phyloP scores from a whole-genome alignment of 2,329 filamentous ascomycete genomes.

The Aspergillus brasiliensis region DNA sequence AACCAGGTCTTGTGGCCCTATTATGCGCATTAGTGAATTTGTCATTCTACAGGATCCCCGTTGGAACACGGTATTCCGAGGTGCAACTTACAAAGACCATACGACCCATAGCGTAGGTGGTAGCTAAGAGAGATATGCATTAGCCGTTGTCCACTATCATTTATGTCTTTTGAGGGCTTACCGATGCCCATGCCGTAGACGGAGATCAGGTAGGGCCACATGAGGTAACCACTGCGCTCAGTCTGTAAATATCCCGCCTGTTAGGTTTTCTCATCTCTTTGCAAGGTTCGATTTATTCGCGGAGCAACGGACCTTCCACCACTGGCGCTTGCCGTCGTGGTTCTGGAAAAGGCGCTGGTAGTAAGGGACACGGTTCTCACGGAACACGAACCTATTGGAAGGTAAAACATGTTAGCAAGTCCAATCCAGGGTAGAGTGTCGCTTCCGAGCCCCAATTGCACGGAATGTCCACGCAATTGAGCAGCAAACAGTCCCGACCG shows the following conservation, averaged over 20 bases:
- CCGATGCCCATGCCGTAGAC: conserved; percentile 53
- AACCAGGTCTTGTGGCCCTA: conserved; percentile 68
- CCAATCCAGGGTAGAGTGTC: neutral
- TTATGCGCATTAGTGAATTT: neutral
- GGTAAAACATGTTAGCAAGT: conserved; percentile 21
- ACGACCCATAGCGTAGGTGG: conserved; percentile 48
- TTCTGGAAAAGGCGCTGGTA: conserved; percentile 69
- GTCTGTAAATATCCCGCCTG: conserved; percentile 42
- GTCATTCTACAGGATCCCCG: neutral
- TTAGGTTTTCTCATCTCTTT: neutral
- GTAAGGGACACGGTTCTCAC: conserved; percentile 67
- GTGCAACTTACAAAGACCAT: conserved; percentile 46
- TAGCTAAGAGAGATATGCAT: conserved; percentile 22
- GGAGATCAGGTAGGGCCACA: conserved; percentile 63
- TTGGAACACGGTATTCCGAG: neutral
- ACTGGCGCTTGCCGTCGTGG: conserved; percentile 67
- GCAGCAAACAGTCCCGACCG: conserved; percentile 13
- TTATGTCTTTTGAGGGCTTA: conserved; percentile 35
- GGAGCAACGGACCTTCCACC: conserved; percentile 63
- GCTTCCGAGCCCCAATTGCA: conserved; percentile 9
- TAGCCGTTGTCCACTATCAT: conserved; percentile 7
- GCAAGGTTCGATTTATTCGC: neutral
- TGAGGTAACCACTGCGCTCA: conserved; percentile 57
- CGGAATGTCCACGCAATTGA: conserved; percentile 20
- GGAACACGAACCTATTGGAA: conserved; percentile 55